These are phyloP conservation scores for Tetracentron sinense DNA, from an alignment of 164 flowering plant species.

Conservation along the genomic window DNA sequence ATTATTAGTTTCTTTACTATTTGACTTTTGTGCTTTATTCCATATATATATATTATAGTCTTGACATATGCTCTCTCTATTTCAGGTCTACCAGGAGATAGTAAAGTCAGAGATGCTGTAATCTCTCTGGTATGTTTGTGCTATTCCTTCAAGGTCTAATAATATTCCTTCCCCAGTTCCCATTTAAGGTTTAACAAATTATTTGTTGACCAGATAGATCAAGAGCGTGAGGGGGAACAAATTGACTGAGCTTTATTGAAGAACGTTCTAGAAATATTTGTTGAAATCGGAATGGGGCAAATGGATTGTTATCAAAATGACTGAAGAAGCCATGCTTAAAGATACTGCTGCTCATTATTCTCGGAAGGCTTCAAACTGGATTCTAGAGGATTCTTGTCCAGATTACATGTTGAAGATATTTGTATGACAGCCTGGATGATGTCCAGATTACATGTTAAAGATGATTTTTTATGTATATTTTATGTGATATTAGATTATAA, in stretches of 20 bases:
- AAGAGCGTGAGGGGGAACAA: conserved; percentile 44
- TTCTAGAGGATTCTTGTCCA: conserved; percentile 77
- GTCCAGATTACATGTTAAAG: conserved; percentile 81
- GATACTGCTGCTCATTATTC: conserved; percentile 79
- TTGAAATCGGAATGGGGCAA: conserved; percentile 75
- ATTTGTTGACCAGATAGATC: conserved; percentile 20
- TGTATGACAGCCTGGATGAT: no score
- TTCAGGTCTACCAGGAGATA: conserved; percentile 70
- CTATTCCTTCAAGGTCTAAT: not conserved
- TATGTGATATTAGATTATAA: not conserved
- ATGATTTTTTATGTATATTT: conserved; percentile 19
- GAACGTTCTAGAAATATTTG: conserved; percentile 71
- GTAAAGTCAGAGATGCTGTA: conserved; percentile 64
- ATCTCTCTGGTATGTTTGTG: conserved; percentile 22
- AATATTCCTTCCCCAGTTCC: not conserved
- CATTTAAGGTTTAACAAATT: not conserved
- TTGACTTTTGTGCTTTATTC: not conserved
- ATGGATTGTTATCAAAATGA: conserved; percentile 67
- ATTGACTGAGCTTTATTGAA: conserved; percentile 74
- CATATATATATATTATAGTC: not conserved
- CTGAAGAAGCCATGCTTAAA: conserved; percentile 54
- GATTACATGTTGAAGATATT: conserved; percentile 74
- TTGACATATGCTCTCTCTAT: not conserved
- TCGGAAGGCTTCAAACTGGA: conserved; percentile 80
- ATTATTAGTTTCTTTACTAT: no score